Evolutionary conservation across 306 rosid genomes (phyloP), one percentile per base, ranked within the genome.

Genomic region (Prinsepia uniflora): DNA sequence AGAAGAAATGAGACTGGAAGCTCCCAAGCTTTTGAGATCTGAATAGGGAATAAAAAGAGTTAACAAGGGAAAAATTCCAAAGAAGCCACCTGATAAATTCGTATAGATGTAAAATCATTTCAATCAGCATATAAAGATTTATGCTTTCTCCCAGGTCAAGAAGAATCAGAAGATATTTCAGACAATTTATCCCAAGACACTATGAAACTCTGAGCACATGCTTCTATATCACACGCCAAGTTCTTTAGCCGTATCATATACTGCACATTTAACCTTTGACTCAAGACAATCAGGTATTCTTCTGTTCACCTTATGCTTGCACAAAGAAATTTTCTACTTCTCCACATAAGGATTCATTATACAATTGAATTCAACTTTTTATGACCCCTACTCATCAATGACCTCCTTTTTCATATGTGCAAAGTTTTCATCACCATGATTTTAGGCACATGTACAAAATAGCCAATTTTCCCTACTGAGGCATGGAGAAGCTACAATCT

Each of bases 11-110:
- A 65, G 58, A 94, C 88, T 19, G 97, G 96, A 55, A 83, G 72
- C 78, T 85, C 86, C 96, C 92, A 94, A 40, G 49, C 45, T 71
- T 76, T 84, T 42, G 90, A 88, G 75, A 94, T 79, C 99, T 91
- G 81, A 17, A 80, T 42, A 65, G 20, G 70, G 48, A 77, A 34
- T 40, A 63, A 18, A 18, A 66, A 52, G 48, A 67, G 50, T 67
- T 68, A n/a, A 56, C 76, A 65, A 79, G 77, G 68, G 68, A 48
- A 78, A 67, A 40, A 55, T 67, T 52, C 62, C 47, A 74, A 17
- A 48, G 65, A 30, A 18, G 43, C 50, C 7, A 34, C n/a, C 24
- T 17, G 11, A 41, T 22, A 49, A 36, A 68, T 34, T 36, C 47
- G 52, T 6, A 17, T 5, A 42, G 11, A 60, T 6, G 61, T 36